Base-by-base conservation (phyloP, 176 grass and related monocot species). In the Carex parvula region DNA sequence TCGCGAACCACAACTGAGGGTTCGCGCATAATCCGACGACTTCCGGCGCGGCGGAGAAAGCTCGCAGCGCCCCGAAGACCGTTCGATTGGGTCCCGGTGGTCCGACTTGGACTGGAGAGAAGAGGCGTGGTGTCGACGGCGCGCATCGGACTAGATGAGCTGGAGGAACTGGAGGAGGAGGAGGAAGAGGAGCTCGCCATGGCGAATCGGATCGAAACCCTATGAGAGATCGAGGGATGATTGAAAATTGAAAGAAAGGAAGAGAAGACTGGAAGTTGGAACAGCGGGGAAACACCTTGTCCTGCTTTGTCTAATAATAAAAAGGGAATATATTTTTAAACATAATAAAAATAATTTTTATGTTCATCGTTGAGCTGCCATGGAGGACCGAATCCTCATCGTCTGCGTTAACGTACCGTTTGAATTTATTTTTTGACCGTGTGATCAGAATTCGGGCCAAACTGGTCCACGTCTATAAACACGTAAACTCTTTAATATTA, bases 1-100 rank as follows among this genome's bases (percentile, higher is more conserved):
- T 94, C 92, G 22, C 93, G 88, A 75, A 95, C 93, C 48, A 88
- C 77, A 32, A 92, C 86, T 10, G 93, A 95, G 11, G 88, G 90
- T 81, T 95, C 93, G 60, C 93, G 85, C 93, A 95, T 95, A 56
- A 95, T 52, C 18, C 90, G 87, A 9, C 89, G 88, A 62, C 90
- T 95, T 41, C 93, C 90, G 44, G 89, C 84, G 64, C 89, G 90
- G 60, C 89, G 90, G 61, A 95, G 87, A 61, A 95, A 92, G 30
- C 93, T 83, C 66, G 90, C 89, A 15, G 90, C 93, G 33, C 89
- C 91, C 11, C 93, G 90, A 39, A 95, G 86, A 79, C 84, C 60
- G 10, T 83, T 83, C 0, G 80, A 68, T 30, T 2, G n/a, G 20
- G 6, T 60, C 18, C 24, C 26, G 33, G 26, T 32, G 60, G 80